Base-by-base conservation (phyloP, 169 alveolate species). In the Theileria parva region DNA sequence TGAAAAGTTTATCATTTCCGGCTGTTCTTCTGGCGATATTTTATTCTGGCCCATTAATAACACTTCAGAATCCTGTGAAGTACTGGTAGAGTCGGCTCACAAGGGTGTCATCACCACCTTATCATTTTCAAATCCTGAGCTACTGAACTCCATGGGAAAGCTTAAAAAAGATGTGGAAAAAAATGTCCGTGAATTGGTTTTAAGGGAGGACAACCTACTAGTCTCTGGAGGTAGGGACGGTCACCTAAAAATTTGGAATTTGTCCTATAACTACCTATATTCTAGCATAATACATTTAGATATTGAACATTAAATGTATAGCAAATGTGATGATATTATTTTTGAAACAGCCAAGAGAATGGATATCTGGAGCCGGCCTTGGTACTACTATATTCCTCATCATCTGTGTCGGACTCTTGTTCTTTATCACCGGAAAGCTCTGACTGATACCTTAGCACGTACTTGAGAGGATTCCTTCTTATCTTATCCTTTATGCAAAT, bases 141-240 rank as follows among this genome's bases (percentile, higher is more conserved):
- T 84, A n/a, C 39, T 84, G 9, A 84, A 60, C 25, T 51, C 64
- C 55, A 74, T 48, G 39, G 90, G 90, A n/a, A 63, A 67, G 17
- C 74, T 84, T 17, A 76, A 67, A 9, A 76, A 75, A n/a, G 90
- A 84, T 72, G 65, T 84, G 15, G 90, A 84, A 57, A 77, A 77
- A 65, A 60, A 84, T 50, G 86, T 77, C 27, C 59, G 83, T 21
- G 90, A 84, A 19, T 34, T 79, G 1, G 23, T 77, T 50, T 51
- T 59, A 23, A 67, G 39, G 4, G 57, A 72, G 27, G 83, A 73
- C 57, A 68, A 68, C 30, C 32, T 84, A 32, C n/a, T 77, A 59
- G 86, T 84, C 8, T 48, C 90, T 6, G 83, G 79, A 1, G 90
- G 90, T 25, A 76, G 63, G 78, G 90, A 84, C 59, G 90, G 90